Base-by-base conservation (phyloP, 2,329 filamentous ascomycete species). In the Penicillium sp. region DNA sequence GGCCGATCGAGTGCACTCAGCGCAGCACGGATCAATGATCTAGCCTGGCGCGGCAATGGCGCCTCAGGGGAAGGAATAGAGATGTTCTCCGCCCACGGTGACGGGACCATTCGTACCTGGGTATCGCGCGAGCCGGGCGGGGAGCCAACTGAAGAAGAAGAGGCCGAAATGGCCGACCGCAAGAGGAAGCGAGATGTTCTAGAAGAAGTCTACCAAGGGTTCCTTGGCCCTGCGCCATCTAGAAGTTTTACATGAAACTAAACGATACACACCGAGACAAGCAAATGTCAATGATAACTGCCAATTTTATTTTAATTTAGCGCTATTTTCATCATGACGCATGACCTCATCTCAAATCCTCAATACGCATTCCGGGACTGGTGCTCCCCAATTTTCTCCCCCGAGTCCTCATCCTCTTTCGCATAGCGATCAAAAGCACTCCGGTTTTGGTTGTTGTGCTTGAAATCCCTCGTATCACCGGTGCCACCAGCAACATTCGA, bases 51-150 rank as follows among this genome's bases (percentile, higher is more conserved):
- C 31, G 88, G 89, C 28, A 78, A 81, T 20, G 79, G 80, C 13
- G 74, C 76, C 1, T 79, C 78, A 3, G 77, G 77, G 6, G 72
- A 80, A 50, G 84, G 83, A 0, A 68, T 86, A 1, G 85, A 87
- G 58, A 81, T 96, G 51, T 95, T 90, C 72, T 94, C 90, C 47
- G 87, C 85, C 2, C 90, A 96, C 63, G 79, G 86, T 3, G 90
- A 96, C 66, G 92, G 92, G 0, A 87, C 86, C 46, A 92, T 97
- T 51, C 81, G 87, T 40, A 82, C 83, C 4, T 96, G 92, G 91
- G 79, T 80, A 60, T 88, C 89, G 2, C 75, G 76, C 31, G 72
- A 83, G 5, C 71, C 76, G 1, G 82, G 80, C 4, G 75, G 77
- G 5, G 72, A 69, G 30, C 65, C 64, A 2, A 63, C 69, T 11